Evolutionary conservation across 176 grass and related monocot species (phyloP).

Genomic region (Phoenix dactylifera): DNA sequence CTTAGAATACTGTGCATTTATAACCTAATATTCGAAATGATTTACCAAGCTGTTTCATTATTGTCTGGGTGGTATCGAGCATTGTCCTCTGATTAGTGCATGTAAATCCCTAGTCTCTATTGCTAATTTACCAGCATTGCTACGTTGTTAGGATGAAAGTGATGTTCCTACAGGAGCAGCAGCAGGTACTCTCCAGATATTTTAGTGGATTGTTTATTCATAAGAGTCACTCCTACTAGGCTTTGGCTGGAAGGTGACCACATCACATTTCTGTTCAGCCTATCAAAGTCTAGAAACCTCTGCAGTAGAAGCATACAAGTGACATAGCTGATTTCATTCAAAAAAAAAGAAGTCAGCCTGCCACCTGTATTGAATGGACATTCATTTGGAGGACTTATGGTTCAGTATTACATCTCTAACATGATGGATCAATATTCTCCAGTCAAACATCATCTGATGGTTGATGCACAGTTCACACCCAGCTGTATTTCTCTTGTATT

Average conservation of each 20-base stretch:
- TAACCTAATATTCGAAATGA: no score
- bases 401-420: conserved; percentile 67
- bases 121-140: background rate
- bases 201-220: background rate
- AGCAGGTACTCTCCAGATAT: conserved; percentile 78
- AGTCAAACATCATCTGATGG: conserved; percentile 6
- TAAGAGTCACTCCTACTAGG: background rate
- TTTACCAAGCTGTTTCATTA: no score
- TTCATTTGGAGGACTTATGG: conserved; percentile 91
- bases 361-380: conserved; percentile 72
- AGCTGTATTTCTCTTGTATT: background rate
- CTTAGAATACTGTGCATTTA: no score
- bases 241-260: no score
- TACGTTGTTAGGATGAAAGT: conserved; percentile 62
- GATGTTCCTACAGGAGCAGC: conserved; percentile 33
- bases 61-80: no score
- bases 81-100: no score
- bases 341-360: conserved; percentile 31
- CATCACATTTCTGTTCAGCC: background rate
- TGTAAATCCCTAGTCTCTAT: no score
- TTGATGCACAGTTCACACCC: background rate
- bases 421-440: conserved; percentile 30
- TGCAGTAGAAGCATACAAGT: conserved; percentile 74
- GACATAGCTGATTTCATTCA: conserved; percentile 73
- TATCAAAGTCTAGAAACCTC: conserved; percentile 24